Evolutionary conservation across 2,329 filamentous ascomycete genomes (phyloP).

Genomic region (Stagonosporopsis chrysanthemi): DNA sequence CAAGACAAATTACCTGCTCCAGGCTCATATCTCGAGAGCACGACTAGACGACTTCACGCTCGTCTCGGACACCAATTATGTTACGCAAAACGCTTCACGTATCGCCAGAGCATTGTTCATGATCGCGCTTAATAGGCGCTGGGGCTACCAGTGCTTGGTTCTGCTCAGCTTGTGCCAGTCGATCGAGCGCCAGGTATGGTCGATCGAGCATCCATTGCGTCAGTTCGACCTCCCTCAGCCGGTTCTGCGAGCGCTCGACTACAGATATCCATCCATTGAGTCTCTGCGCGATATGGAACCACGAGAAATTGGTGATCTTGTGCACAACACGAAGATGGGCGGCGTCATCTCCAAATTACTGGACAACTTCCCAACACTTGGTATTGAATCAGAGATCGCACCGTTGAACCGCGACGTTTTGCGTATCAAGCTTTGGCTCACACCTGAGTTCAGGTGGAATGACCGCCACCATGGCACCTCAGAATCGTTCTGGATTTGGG

Average conservation of each 20-base stretch:
- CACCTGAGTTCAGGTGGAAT: slow-evolving; percentile 93
- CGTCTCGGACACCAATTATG: slow-evolving; percentile 89
- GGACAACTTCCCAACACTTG: slow-evolving; percentile 89
- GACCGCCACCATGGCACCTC: slow-evolving; percentile 92
- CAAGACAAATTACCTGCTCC: slow-evolving; percentile 95
- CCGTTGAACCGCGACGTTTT: slow-evolving; percentile 94
- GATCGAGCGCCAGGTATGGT: slow-evolving; percentile 95
- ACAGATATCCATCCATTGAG: slow-evolving; percentile 83
- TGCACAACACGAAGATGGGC: slow-evolving; percentile 90
- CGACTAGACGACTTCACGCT: slow-evolving; percentile 93
- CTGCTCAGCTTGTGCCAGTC: slow-evolving; percentile 93
- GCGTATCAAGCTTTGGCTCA: slow-evolving; percentile 85
- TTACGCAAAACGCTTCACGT: slow-evolving; percentile 92
- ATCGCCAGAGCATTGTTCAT: slow-evolving; percentile 96
- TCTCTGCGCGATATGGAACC: slow-evolving; percentile 90
- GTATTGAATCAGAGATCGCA: slow-evolving; percentile 91
- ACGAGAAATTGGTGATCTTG: slow-evolving; percentile 85
- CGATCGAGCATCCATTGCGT: slow-evolving; percentile 91
- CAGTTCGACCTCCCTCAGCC: slow-evolving; percentile 91
- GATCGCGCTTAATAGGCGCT: slow-evolving; percentile 92
- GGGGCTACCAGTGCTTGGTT: slow-evolving; percentile 94
- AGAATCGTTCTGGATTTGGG: slow-evolving; percentile 98
- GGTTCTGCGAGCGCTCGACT: slow-evolving; percentile 82
- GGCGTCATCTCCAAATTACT: slow-evolving; percentile 80
- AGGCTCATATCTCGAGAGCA: slow-evolving; percentile 89